Percentiles rank a stretch among this genome's conserved stretches.
Evolutionary conservation across 1,139 yeast genomes (phyloP).

Genomic region (Pichia sp.): DNA sequence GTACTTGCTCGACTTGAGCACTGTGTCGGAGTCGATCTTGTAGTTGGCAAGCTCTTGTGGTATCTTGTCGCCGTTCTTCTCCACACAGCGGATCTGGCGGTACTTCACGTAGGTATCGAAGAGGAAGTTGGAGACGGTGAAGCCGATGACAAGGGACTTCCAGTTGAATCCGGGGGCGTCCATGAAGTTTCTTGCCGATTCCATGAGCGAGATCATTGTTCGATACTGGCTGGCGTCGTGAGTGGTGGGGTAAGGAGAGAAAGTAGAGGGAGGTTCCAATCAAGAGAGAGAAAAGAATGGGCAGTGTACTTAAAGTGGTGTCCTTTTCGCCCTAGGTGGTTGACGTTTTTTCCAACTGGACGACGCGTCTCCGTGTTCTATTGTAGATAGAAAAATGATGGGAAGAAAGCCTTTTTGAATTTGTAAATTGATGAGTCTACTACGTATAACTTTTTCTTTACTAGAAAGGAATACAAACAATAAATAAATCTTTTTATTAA

Average conservation of each 20-base stretch:
- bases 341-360: no score
- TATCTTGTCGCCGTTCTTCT: slow-evolving; percentile 44
- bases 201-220: slow-evolving; percentile 32
- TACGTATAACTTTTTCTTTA: background rate
- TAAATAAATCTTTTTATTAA: slow-evolving; percentile 19
- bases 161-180: slow-evolving; percentile 69
- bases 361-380: no score
- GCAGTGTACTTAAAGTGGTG: no score
- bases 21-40: slow-evolving; percentile 68
- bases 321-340: no score
- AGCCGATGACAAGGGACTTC: slow-evolving; percentile 71
- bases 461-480: slow-evolving; percentile 7
- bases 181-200: slow-evolving; percentile 28
- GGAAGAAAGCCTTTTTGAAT: no score
- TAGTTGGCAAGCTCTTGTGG: slow-evolving; percentile 55
- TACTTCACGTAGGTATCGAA: slow-evolving; percentile 71
- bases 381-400: no score
- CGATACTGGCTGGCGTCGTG: no score
- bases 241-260: no score
- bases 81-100: slow-evolving; percentile 72
- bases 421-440: background rate
- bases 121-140: slow-evolving; percentile 68
- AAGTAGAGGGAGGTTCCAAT: no score
- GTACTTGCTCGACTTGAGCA: slow-evolving; percentile 73
- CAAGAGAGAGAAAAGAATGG: no score